Conservation (phyloP, 1,284 basidiomycete genomes). For the Veloboletus limbatus region DNA sequence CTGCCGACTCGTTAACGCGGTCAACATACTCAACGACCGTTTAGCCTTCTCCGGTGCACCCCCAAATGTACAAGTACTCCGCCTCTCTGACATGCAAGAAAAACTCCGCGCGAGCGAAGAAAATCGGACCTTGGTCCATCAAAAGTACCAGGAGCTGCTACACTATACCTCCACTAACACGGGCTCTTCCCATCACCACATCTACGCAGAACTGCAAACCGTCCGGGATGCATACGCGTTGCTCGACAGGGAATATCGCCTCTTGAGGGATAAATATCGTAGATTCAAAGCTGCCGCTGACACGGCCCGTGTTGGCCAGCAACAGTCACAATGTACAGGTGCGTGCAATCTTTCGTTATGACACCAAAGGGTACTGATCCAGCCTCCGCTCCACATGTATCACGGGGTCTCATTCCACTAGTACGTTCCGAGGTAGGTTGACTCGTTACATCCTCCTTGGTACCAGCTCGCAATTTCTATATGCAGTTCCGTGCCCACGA, state of each 20-base stretch:
- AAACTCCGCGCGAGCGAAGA: constrained; percentile 23
- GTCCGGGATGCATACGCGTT: constrained; percentile 16
- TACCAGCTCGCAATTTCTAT: background rate
- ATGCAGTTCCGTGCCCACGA: constrained; percentile 2
- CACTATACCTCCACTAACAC: constrained; percentile 6
- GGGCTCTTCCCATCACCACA: constrained; percentile 18
- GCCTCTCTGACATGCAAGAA: constrained; percentile 27
- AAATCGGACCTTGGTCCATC: constrained; percentile 10
- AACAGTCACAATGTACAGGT: constrained; percentile 14
- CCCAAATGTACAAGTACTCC: constrained; percentile 17
- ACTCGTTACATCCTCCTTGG: background rate
- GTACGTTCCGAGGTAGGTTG: constrained; percentile 14
- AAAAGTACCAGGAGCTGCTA: constrained; percentile 29
- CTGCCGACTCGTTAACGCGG: constrained; percentile 32
- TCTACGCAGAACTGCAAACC: constrained; percentile 21
- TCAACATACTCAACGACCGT: constrained; percentile 34
- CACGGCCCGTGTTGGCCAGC: constrained; percentile 2
- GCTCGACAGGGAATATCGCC: constrained; percentile 23
- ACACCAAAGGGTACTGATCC: constrained; percentile 1
- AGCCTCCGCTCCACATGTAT: background rate
- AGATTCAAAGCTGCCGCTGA: constrained; percentile 15
- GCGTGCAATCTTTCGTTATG: background rate
- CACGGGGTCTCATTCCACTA: constrained; percentile 6
- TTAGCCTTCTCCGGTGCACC: constrained; percentile 20
- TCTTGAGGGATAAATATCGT: constrained; percentile 26